phyloP scores from a whole-genome alignment of 768 basidiomycete species.

The Gloeopeniophorella convolvens region DNA sequence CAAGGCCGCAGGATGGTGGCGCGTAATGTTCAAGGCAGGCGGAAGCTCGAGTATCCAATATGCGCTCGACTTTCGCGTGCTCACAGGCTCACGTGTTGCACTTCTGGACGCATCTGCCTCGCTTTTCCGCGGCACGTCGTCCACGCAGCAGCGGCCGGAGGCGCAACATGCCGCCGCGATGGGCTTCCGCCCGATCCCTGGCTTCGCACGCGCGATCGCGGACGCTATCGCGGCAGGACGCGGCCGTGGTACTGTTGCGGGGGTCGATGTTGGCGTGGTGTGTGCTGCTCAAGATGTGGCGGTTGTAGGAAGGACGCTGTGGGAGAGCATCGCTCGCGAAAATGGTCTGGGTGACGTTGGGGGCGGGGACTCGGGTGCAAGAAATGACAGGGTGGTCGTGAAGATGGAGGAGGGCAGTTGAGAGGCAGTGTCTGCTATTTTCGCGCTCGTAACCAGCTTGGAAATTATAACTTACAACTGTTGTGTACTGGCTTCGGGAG shows the following conservation, averaged over 20 bases:
- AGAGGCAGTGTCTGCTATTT: background rate
- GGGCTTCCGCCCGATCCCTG: conserved; percentile 20
- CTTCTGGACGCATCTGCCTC: conserved; percentile 72
- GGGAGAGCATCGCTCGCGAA: conserved; percentile 11
- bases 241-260: conserved; percentile 17
- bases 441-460: background rate
- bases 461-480: conserved; percentile 8
- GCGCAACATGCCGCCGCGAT: background rate
- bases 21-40: conserved; percentile 41
- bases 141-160: conserved; percentile 17
- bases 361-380: too few relatives aligned
- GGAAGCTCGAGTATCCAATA: conserved; percentile 37
- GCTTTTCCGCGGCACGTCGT: conserved; percentile 32
- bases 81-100: conserved; percentile 56
- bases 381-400: conserved; percentile 15
- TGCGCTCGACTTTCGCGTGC: conserved; percentile 74
- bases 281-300: conserved; percentile 19
- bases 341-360: background rate
- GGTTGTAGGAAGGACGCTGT: conserved; percentile 17
- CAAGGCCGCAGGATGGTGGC: conserved; percentile 79
- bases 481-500: too few relatives aligned
- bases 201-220: conserved; percentile 2
- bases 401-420: conserved; percentile 15
- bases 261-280: conserved; percentile 18
- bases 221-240: conserved; percentile 15